These are phyloP conservation scores for Aspergillus baeticus DNA, from an alignment of 495 filamentous ascomycete species.

Conservation along the genomic window DNA sequence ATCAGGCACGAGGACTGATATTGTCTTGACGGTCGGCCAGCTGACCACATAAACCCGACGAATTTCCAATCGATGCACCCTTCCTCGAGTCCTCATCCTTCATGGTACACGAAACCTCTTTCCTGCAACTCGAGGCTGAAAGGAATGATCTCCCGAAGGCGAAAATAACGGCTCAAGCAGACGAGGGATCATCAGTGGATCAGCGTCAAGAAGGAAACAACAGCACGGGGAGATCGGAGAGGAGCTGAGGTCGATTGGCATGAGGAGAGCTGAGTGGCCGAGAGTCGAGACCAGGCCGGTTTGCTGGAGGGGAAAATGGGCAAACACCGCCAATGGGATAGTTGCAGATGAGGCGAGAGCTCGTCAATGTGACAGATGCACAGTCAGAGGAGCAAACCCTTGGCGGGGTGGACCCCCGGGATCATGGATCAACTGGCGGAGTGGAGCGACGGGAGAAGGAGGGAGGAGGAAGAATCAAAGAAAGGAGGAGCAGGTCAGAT, in stretches of 20 bases:
- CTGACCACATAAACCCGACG: no score
- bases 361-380: conserved; percentile 18
- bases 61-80: neutral
- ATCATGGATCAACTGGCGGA: neutral
- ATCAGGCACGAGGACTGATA: neutral
- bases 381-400: conserved; percentile 1
- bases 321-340: conserved; percentile 5
- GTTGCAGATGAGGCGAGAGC: neutral
- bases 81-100: neutral
- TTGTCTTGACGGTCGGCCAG: neutral
- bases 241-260: neutral
- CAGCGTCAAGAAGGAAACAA: neutral
- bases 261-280: neutral
- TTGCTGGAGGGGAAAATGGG: neutral
- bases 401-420: neutral
- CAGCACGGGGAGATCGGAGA: neutral
- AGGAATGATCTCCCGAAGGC: conserved; percentile 1
- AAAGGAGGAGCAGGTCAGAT: no score
- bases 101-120: neutral
- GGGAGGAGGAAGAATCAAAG: neutral
- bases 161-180: neutral
- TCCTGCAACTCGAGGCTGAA: neutral
- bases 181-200: conserved; percentile 10
- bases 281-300: neutral
- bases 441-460: neutral